A percentile compares a stretch with the other conserved stretches of the same genome.
Evolutionary conservation across 352 stramenopile genomes (phyloP).

Genomic region (Phytophthora pseudosyringae): DNA sequence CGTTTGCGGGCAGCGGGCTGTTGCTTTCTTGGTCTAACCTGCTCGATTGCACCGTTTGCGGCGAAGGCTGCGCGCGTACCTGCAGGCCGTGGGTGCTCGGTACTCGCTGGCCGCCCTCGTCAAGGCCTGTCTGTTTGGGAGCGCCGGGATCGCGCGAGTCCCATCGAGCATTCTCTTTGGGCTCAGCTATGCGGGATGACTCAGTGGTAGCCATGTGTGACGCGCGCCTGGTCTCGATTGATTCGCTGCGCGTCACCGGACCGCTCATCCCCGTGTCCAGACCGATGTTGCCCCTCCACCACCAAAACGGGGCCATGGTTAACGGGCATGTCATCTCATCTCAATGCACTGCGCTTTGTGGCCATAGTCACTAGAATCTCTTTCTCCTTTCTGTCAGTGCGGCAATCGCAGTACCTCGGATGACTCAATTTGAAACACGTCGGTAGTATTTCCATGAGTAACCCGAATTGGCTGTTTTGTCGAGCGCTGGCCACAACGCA

Average conservation of each 20-base stretch:
- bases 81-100: conserved; percentile 22
- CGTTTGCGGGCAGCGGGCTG: not conserved
- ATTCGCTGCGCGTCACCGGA: conserved; percentile 23
- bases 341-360: too few species aligned
- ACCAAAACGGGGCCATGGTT: conserved; percentile 2
- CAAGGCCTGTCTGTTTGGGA: conserved; percentile 41
- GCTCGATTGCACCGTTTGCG: not conserved
- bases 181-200: conserved; percentile 16
- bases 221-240: conserved; percentile 5
- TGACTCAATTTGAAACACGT: too few species aligned
- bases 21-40: conserved; percentile 5
- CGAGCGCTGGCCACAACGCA: not conserved
- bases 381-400: too few species aligned
- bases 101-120: conserved; percentile 38
- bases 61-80: conserved; percentile 28
- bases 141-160: conserved; percentile 30
- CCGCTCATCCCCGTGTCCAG: conserved; percentile 15
- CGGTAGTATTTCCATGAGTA: too few species aligned
- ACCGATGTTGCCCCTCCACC: conserved; percentile 7
- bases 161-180: conserved; percentile 33
- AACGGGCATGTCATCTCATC: too few species aligned
- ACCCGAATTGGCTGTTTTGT: too few species aligned
- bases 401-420: too few species aligned
- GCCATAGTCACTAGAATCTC: too few species aligned
- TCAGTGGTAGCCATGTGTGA: conserved; percentile 16